Conservation (phyloP, 768 basidiomycete genomes). For the Lactarius hengduanensis region DNA sequence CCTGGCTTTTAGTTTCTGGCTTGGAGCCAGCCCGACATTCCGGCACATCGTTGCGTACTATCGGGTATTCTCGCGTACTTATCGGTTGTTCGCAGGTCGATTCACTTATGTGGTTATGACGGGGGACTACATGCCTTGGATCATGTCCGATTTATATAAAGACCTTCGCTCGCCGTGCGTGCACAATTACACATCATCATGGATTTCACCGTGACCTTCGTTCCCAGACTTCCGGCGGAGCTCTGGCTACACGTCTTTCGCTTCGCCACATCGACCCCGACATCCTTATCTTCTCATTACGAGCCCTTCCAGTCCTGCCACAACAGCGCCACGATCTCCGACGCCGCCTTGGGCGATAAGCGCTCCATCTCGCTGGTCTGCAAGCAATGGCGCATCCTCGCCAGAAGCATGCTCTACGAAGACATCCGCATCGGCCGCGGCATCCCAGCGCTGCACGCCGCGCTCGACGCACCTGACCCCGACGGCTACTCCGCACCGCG, state of each 20-base stretch:
- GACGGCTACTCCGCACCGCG: neutral
- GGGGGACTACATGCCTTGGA: no score
- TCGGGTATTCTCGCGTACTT: no score
- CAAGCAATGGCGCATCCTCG: constrained; percentile 23
- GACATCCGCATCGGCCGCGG: constrained; percentile 25
- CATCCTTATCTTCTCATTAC: neutral
- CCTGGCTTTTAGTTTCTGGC: no score
- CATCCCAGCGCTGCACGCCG: constrained; percentile 12
- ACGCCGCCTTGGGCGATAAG: constrained; percentile 18
- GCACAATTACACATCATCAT: no score
- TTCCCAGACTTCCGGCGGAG: constrained; percentile 20
- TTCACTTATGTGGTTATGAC: no score
- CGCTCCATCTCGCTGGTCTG: constrained; percentile 22
- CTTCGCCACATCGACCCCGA: constrained; percentile 21
- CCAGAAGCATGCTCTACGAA: constrained; percentile 24
- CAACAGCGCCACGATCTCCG: neutral
- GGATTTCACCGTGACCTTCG: neutral
- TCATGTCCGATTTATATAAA: no score
- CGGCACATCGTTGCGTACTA: no score
- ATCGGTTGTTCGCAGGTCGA: no score
- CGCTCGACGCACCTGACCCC: neutral
- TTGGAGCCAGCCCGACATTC: no score
- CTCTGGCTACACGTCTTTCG: constrained; percentile 28
- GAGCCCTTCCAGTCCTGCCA: constrained; percentile 18
- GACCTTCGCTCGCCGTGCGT: no score